These are phyloP conservation scores for Epicoccum sorghinum DNA, from an alignment of 2,329 filamentous ascomycete species.

Conservation along the genomic window DNA sequence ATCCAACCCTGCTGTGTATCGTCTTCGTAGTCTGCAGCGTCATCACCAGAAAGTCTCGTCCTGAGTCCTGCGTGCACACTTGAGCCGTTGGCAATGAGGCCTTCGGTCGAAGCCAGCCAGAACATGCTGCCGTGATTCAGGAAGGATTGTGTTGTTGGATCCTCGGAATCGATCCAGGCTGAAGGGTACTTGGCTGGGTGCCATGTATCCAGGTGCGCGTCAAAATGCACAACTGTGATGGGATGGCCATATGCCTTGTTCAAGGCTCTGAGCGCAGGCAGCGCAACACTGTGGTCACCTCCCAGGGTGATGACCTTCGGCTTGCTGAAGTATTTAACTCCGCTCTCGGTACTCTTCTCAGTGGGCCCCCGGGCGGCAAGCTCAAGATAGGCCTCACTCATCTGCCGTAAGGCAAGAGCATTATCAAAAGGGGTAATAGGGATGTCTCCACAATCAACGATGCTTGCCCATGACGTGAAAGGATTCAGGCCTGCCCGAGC, in stretches of 20 bases:
- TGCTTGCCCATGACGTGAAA: conserved; percentile 76
- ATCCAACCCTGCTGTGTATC: conserved; percentile 75
- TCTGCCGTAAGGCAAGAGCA: conserved; percentile 77
- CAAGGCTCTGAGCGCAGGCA: conserved; percentile 57
- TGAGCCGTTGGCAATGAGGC: conserved; percentile 73
- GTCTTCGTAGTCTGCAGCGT: conserved; percentile 74
- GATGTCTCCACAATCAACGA: conserved; percentile 91
- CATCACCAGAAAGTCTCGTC: conserved; percentile 72
- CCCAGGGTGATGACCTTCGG: conserved; percentile 57
- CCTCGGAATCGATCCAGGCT: conserved; percentile 66
- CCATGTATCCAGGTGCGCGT: conserved; percentile 81
- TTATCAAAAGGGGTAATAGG: conserved; percentile 89
- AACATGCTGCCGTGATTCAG: conserved; percentile 94
- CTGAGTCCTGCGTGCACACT: conserved; percentile 84
- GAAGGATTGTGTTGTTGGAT: conserved; percentile 67
- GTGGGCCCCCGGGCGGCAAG: conserved; percentile 59
- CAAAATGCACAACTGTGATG: conserved; percentile 58
- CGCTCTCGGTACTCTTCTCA: conserved; percentile 44
- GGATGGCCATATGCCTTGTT: conserved; percentile 53
- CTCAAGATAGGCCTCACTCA: conserved; percentile 79
- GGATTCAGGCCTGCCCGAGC: conserved; percentile 82
- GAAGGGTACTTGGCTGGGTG: conserved; percentile 80
- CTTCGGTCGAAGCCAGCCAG: conserved; percentile 83
- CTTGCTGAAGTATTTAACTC: conserved; percentile 50
- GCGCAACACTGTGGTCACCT: conserved; percentile 58